phyloP scores from a whole-genome alignment of 1,284 basidiomycete genomes.

The Leccinum colubrinum region DNA sequence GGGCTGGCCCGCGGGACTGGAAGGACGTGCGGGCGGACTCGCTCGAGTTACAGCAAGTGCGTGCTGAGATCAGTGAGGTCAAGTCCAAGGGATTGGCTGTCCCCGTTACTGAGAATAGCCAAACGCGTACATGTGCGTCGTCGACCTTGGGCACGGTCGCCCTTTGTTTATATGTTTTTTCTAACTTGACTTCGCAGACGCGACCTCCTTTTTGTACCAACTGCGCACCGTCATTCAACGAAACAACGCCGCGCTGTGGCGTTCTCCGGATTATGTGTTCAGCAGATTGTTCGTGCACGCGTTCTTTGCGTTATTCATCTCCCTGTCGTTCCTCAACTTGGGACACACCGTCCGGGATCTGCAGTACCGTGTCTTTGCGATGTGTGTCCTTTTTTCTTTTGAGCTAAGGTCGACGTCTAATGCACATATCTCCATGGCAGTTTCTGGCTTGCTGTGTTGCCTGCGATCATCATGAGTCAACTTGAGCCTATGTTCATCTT shows the following conservation, averaged over 20 bases:
- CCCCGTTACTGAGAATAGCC: conserved; percentile 38
- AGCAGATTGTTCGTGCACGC: conserved; percentile 79
- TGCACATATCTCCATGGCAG: conserved; percentile 30
- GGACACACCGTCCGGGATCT: conserved; percentile 66
- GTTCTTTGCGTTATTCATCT: conserved; percentile 78
- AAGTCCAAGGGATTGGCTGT: conserved; percentile 41
- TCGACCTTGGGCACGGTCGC: not conserved
- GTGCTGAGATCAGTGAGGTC: conserved; percentile 43
- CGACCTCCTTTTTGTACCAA: conserved; percentile 80
- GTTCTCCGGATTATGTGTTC: conserved; percentile 81
- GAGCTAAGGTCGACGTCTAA: not conserved
- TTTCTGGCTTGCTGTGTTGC: conserved; percentile 70
- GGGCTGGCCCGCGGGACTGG: conserved; percentile 73
- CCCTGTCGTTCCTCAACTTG: conserved; percentile 82
- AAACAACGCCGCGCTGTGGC: conserved; percentile 79
- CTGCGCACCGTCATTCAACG: conserved; percentile 71
- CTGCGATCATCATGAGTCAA: conserved; percentile 76
- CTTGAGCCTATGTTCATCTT: conserved; percentile 88
- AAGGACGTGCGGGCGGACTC: conserved; percentile 71
- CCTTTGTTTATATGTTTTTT: not conserved
- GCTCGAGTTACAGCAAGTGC: conserved; percentile 40
- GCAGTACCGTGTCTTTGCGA: conserved; percentile 83
- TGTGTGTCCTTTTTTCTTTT: conserved; percentile 42
- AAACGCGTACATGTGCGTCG: conserved; percentile 47
- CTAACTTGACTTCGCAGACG: conserved; percentile 43